Conservation (phyloP, 169 alveolate species). For the Plasmodium yoelii region DNA sequence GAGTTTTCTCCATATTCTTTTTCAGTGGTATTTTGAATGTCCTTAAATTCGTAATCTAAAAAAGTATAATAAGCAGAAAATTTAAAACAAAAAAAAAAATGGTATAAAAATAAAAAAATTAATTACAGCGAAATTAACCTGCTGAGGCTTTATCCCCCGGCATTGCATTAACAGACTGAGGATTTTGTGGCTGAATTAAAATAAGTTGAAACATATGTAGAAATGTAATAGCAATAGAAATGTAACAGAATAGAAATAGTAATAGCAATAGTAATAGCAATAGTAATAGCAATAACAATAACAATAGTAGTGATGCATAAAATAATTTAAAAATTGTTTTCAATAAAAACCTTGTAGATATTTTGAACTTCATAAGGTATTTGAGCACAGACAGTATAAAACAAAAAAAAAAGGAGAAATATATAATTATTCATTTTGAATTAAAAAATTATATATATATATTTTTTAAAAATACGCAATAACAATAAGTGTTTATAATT, state of each 20-base stretch:
- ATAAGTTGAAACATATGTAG: slow-evolving; percentile 3
- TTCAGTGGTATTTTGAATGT: slow-evolving; percentile 9
- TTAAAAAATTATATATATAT: neutral
- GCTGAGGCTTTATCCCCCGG: slow-evolving; percentile 56
- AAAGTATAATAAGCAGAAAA: neutral
- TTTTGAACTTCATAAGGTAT: slow-evolving; percentile 61
- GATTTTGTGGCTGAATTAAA: slow-evolving; percentile 34
- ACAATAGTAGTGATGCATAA: too few relatives aligned
- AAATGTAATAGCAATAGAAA: too few relatives aligned
- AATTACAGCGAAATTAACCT: slow-evolving; percentile 21
- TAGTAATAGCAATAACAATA: too few relatives aligned
- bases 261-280: too few relatives aligned
- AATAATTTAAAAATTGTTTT: neutral
- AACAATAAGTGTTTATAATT: too few relatives aligned
- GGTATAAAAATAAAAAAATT: slow-evolving; percentile 5
- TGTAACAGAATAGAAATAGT: too few relatives aligned
- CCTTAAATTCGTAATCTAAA: slow-evolving; percentile 43
- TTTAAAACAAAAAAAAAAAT: neutral
- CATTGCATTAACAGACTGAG: slow-evolving; percentile 63
- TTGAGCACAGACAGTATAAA: slow-evolving; percentile 48
- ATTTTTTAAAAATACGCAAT: too few relatives aligned
- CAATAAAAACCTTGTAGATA: slow-evolving; percentile 62
- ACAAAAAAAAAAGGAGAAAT: slow-evolving; percentile 10
- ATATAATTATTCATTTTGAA: slow-evolving; percentile 25
- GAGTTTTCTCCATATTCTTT: slow-evolving; percentile 56